Evolutionary conservation across 805 yeast genomes (phyloP).

Genomic region (Kodamaea sagamina): DNA sequence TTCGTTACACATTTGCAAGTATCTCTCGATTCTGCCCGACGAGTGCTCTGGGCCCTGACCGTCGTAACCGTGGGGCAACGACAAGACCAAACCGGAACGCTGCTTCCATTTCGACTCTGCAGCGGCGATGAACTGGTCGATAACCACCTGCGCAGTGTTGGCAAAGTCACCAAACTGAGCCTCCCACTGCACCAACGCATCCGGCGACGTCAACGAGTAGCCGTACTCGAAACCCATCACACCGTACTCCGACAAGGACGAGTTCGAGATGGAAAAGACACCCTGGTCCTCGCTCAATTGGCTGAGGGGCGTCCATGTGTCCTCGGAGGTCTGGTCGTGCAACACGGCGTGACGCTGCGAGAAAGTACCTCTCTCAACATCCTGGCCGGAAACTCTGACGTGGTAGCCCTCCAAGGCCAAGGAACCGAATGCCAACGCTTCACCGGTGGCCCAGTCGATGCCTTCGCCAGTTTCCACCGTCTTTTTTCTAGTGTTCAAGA

Average conservation of each 20-base stretch:
- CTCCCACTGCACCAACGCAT: constrained; percentile 97
- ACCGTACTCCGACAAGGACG: constrained; percentile 97
- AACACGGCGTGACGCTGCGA: constrained; percentile 98
- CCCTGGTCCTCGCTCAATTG: constrained; percentile 79
- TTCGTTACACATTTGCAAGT: constrained; percentile 92
- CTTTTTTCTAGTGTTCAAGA: constrained; percentile 83
- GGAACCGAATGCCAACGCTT: constrained; percentile 96
- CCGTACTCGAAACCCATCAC: constrained; percentile 99
- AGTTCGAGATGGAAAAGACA: constrained; percentile 85
- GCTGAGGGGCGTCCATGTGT: constrained; percentile 81
- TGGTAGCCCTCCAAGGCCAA: constrained; percentile 91
- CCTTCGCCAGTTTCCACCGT: constrained; percentile 86
- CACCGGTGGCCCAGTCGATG: constrained; percentile 99
- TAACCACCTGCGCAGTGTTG: constrained; percentile 96
- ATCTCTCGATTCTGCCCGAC: constrained; percentile 95
- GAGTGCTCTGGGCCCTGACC: constrained; percentile 99
- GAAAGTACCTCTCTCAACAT: constrained; percentile 99
- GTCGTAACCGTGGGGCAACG: constrained; percentile 98
- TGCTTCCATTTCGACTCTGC: constrained; percentile 99
- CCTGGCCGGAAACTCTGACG: constrained; percentile 98
- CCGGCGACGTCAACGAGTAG: constrained; percentile 96
- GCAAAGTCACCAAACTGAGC: constrained; percentile 99
- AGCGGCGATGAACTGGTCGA: constrained; percentile 94
- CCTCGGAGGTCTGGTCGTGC: constrained; percentile 91
- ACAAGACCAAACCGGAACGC: constrained; percentile 92